Base-by-base conservation (phyloP, 192 early-diverging fungal genomes). In the Coemansia sp. region DNA sequence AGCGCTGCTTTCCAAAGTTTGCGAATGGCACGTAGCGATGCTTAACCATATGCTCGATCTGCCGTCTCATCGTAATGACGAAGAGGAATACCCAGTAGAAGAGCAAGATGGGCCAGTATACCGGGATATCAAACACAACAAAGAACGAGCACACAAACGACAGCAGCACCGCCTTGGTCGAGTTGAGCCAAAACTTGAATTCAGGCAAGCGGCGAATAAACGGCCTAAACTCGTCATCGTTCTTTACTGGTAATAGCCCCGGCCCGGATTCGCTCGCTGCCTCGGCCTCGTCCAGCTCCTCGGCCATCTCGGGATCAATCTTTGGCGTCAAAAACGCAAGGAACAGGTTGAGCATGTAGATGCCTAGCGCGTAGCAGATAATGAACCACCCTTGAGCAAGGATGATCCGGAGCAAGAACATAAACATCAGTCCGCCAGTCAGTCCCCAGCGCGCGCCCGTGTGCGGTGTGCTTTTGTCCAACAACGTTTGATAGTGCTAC, bases 41-140 rank as follows among this genome's bases (percentile, higher is more conserved):
- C 79, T 93, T 94, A 73, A 96, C 88, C 97, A 99, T 99, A 67
- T 98, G 97, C 65, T 88, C 83, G 76, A 99, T 96, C 75, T 97
- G 97, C 62, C 95, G 85, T 69, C 89, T 87, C 97, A 99, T 99
- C 3, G 97, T 98, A 37, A 99, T 83, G 13, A 87, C 84, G 77
- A 97, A 95, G 31, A 99, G 85, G 71, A 96, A 88, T 48, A 94
- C 78, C 76, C 97, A 99, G 84, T 99, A 99, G 55, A 98, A 84
- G 79, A 98, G 77, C 31, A 98, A 86, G 69, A 98, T 98, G 3
- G 97, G 97, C 97, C 97, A 99, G 82, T 94, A 99, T 5, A 99
- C 97, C 13, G 97, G 97, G 43, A 99, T 87, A 69, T 99, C 95
- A 71, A 98, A 89, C 50, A 92, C 70, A n/a, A 86, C 61, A 77